Conservation (phyloP, 208 protist genomes). For the Trypanosoma boissoni region DNA sequence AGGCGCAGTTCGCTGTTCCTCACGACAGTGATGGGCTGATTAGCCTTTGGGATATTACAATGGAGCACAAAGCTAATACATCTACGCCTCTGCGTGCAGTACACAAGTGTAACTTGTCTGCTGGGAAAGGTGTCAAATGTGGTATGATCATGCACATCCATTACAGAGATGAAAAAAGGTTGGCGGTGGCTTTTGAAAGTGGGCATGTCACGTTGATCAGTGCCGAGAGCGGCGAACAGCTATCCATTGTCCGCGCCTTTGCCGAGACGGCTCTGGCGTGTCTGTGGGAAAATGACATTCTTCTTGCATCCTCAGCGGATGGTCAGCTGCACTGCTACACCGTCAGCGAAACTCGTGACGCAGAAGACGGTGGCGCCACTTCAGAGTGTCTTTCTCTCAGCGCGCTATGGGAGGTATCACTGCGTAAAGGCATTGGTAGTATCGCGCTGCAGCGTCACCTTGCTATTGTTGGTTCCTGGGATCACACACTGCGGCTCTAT, state of each 20-base stretch:
- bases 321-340: constrained; percentile 69
- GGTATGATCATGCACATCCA: constrained; percentile 75
- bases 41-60: constrained; percentile 32
- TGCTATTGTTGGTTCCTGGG: constrained; percentile 65
- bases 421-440: constrained; percentile 67
- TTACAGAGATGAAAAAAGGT: constrained; percentile 27
- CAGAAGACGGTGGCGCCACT: background rate
- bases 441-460: constrained; percentile 45
- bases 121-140: constrained; percentile 45
- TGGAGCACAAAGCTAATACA: background rate
- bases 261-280: constrained; percentile 63
- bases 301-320: constrained; percentile 65
- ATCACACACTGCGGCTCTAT: constrained; percentile 69
- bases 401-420: constrained; percentile 39
- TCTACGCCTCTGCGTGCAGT: background rate
- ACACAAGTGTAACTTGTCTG: background rate
- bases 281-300: constrained; percentile 34
- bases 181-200: constrained; percentile 66
- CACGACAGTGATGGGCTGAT: constrained; percentile 52
- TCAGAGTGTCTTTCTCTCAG: constrained; percentile 23
- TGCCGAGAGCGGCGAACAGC: constrained; percentile 12
- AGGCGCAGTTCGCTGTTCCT: constrained; percentile 40
- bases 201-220: constrained; percentile 56
- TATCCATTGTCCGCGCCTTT: constrained; percentile 58
- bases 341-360: background rate